phyloP scores from a whole-genome alignment of 331 rosid genomes.

The Stylosanthes scabra region DNA sequence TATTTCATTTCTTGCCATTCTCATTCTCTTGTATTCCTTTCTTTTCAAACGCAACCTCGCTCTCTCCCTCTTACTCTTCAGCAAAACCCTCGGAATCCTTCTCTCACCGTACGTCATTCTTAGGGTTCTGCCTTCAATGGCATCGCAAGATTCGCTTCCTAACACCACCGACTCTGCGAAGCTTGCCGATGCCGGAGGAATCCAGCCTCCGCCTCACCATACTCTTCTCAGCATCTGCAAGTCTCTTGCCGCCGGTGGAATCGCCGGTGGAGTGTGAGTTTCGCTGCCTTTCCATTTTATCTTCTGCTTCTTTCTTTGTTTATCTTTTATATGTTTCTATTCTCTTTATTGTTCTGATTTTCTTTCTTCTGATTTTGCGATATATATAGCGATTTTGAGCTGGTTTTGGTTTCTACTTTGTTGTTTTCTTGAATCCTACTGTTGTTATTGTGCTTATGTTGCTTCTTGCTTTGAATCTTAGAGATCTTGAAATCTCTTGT shows the following conservation, averaged over 20 bases:
- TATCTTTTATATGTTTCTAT: background rate
- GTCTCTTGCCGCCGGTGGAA: constrained; percentile 70
- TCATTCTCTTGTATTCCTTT: background rate
- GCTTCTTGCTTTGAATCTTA: background rate
- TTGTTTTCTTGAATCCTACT: background rate
- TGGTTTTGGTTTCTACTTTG: background rate
- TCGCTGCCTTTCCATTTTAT: background rate
- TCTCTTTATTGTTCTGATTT: background rate
- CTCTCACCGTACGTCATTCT: background rate
- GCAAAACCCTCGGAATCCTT: constrained; percentile 8
- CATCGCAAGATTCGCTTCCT: constrained; percentile 47
- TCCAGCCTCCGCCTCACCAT: constrained; percentile 57
- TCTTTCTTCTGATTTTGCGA: too few species aligned
- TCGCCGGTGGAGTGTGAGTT: constrained; percentile 77
- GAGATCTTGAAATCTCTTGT: constrained; percentile 4
- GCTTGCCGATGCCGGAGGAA: constrained; percentile 50
- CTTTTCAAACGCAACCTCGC: constrained; percentile 7
- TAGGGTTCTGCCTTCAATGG: constrained; percentile 47
- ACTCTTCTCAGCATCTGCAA: constrained; percentile 56
- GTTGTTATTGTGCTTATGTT: background rate
- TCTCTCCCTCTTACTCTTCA: background rate
- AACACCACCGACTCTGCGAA: constrained; percentile 49
- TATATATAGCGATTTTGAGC: background rate
- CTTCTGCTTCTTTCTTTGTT: background rate
- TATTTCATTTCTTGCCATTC: background rate